phyloP scores from a whole-genome alignment of 2,329 filamentous ascomycete genomes.

The Colletotrichum sp. region DNA sequence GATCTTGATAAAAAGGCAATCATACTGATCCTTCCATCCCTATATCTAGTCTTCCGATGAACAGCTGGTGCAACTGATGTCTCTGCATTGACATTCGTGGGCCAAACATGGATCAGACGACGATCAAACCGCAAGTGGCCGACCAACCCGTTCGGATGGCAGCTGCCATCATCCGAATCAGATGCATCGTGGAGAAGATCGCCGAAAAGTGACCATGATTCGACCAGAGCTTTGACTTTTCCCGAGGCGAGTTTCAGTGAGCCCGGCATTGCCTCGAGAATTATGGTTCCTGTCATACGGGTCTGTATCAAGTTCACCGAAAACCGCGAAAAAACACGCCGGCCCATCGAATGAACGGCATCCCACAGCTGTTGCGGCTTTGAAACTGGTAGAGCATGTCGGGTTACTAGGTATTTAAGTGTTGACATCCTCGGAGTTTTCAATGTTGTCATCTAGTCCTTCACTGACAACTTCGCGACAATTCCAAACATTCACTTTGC shows the following conservation, averaged over 20 bases:
- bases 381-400: neutral
- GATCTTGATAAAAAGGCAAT: neutral
- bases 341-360: neutral
- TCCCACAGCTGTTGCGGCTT: neutral
- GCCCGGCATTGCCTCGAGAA: neutral
- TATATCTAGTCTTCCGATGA: neutral
- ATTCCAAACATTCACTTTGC: neutral
- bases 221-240: neutral
- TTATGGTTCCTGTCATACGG: neutral
- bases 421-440: neutral
- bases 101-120: constrained; percentile 17
- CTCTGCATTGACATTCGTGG: neutral
- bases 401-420: neutral
- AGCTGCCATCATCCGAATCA: neutral
- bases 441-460: neutral
- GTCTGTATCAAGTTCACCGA: neutral
- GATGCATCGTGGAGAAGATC: neutral
- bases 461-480: neutral
- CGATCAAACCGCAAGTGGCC: constrained; percentile 12
- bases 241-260: neutral
- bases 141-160: constrained; percentile 16
- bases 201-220: neutral
- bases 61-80: neutral
- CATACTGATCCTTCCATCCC: neutral
- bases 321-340: neutral